These are phyloP conservation scores for Leccinum variicolor DNA, from an alignment of 768 basidiomycete species.

Conservation along the genomic window DNA sequence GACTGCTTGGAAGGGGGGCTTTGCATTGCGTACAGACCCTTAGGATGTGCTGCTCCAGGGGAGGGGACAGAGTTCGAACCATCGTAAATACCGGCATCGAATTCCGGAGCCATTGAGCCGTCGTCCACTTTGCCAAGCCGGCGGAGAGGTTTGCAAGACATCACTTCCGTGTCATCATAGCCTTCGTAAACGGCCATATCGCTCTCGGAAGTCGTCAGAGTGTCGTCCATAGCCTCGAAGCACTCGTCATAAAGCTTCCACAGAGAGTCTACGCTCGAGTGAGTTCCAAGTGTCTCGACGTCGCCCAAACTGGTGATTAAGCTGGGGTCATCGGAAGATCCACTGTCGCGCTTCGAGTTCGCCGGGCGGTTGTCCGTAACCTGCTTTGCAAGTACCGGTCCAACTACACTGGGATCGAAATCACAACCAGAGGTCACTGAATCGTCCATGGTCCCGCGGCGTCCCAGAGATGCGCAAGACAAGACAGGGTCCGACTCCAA, in stretches of 20 bases:
- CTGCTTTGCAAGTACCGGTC: no score
- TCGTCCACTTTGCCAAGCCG: not conserved
- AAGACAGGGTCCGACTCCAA: not conserved
- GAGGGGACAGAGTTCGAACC: no score
- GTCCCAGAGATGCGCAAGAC: not conserved
- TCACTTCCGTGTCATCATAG: not conserved
- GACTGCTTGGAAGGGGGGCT: not conserved
- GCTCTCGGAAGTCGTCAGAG: not conserved
- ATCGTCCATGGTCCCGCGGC: not conserved
- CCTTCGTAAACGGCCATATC: not conserved
- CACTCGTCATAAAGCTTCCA: not conserved
- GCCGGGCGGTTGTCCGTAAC: not conserved
- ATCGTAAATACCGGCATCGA: not conserved
- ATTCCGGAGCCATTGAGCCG: not conserved
- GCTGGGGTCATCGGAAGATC: not conserved
- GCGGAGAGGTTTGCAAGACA: not conserved
- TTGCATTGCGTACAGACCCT: not conserved
- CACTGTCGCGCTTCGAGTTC: not conserved
- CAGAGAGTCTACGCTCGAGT: slow-evolving; percentile 7
- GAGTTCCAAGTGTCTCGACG: not conserved
- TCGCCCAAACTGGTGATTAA: not conserved
- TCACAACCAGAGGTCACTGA: not conserved
- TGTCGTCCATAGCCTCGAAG: not conserved
- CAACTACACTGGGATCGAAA: no score
- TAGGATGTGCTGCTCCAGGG: no score